Base-by-base conservation (phyloP, 208 protist species). In the Phytomonas francai region DNA sequence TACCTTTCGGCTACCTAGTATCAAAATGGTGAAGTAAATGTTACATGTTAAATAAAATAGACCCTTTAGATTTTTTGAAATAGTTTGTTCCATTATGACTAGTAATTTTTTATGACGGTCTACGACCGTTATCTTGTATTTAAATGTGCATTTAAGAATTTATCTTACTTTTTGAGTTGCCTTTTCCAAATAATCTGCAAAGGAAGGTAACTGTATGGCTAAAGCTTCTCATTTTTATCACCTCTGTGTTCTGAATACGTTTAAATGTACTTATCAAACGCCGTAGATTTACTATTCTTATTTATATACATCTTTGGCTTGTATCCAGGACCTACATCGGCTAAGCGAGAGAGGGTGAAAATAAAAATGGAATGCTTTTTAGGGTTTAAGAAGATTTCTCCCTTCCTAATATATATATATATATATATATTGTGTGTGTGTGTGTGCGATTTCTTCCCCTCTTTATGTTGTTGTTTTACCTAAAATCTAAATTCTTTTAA, bases 401-500 rank as follows among this genome's bases (percentile, higher is more conserved):
- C 32, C 0, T 57, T 51, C 14, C 19, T 65, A 28, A 42, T 36
- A 70, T 65, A 3, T 63, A 68, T 30, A n/a, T n/a, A n/a, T n/a
- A n/a, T n/a, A n/a, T n/a, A n/a, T n/a, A n/a, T n/a, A n/a, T n/a
- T n/a, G n/a, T n/a, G n/a, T n/a, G n/a, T n/a, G n/a, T n/a, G n/a
- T 31, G 4, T 68, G 49, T 62, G 63, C 51, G 27, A 58, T 54
- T 22, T 70, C 71, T 22, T 11, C 56, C 59, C 36, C 56, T 68
- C 49, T 67, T 7, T 72, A 49, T 28, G 69, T 67, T 66, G 27
- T 70, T 61, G 67, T 64, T 49, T 49, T 19, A 22, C 6, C 12
- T 49, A 19, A 19, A 49, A 49, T 49, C 14, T 19, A 49, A 49
- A 49, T 66, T 57, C 60, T 68, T n/a, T 60, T 68, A 51, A 39